Evolutionary conservation across 139 green algal genomes (phyloP).

Genomic region (Chlamydomonas sp.): DNA sequence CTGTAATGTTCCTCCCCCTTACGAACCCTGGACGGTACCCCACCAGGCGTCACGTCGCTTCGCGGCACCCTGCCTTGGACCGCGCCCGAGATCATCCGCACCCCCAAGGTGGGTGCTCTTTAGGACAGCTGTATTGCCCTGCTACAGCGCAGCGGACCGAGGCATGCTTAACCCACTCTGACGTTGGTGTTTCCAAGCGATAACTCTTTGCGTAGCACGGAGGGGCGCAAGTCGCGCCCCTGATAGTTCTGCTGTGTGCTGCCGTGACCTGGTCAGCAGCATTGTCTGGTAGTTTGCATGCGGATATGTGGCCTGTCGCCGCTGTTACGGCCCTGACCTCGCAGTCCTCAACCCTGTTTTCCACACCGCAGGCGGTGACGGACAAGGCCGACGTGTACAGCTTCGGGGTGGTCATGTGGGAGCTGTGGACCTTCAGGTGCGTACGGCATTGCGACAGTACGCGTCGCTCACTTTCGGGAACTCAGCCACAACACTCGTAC

Average conservation of each 20-base stretch:
- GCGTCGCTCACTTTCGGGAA: too few relatives aligned
- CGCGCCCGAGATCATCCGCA: slow-evolving; percentile 84
- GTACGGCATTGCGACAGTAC: not conserved
- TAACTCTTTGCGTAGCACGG: not conserved
- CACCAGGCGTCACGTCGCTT: slow-evolving; percentile 67
- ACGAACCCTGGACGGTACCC: too few relatives aligned
- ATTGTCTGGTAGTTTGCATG: not conserved
- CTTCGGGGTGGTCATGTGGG: slow-evolving; percentile 86
- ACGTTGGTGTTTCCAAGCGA: too few relatives aligned
- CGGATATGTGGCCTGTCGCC: too few relatives aligned
- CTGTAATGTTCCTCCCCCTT: too few relatives aligned
- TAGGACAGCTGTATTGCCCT: slow-evolving; percentile 9
- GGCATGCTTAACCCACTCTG: too few relatives aligned
- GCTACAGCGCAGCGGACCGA: not conserved
- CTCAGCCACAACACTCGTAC: too few relatives aligned
- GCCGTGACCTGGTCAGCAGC: not conserved
- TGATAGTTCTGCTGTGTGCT: not conserved
- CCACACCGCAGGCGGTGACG: slow-evolving; percentile 16
- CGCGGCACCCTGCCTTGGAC: slow-evolving; percentile 86
- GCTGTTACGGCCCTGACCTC: too few relatives aligned
- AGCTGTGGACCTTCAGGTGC: slow-evolving; percentile 74
- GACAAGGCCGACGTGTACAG: slow-evolving; percentile 70
- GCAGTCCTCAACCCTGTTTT: not conserved
- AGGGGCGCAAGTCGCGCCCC: not conserved
- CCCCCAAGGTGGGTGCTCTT: slow-evolving; percentile 47